A percentile compares a stretch with the other conserved stretches of the same genome.
phyloP scores from a whole-genome alignment of 2,329 filamentous ascomycete genomes.

The Stachybotrys chlorohalonatus region DNA sequence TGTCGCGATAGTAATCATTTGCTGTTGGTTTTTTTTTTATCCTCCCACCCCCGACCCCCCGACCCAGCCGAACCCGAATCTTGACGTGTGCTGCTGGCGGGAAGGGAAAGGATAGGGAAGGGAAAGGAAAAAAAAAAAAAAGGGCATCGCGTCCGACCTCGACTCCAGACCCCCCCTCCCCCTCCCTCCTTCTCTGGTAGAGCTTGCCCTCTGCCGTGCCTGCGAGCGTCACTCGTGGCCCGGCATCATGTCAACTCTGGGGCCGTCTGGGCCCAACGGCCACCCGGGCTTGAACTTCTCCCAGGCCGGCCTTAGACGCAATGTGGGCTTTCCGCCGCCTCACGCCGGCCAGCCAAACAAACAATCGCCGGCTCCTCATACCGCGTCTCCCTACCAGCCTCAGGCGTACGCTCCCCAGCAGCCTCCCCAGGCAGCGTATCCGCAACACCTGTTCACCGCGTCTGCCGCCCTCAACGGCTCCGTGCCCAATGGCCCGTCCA shows the following conservation, averaged over 20 bases:
- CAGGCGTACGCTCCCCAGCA: constrained; percentile 46
- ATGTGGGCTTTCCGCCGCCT: constrained; percentile 31
- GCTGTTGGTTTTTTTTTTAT: background rate
- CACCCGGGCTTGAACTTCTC: constrained; percentile 45
- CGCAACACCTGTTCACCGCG: constrained; percentile 44
- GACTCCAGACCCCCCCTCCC: too few relatives aligned
- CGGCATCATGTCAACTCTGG: constrained; percentile 37
- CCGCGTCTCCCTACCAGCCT: constrained; percentile 45
- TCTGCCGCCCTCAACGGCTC: constrained; percentile 36
- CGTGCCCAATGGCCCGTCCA: constrained; percentile 38
- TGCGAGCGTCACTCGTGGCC: constrained; percentile 1
- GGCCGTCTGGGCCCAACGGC: constrained; percentile 39
- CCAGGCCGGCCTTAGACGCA: constrained; percentile 40
- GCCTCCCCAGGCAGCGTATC: constrained; percentile 35
- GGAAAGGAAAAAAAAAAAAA: background rate
- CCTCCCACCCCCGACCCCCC: constrained; percentile 4
- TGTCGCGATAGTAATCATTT: background rate
- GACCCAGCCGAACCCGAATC: background rate
- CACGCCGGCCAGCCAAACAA: constrained; percentile 45
- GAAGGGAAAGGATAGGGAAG: background rate
- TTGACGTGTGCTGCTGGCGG: background rate
- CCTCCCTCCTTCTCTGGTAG: background rate
- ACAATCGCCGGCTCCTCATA: constrained; percentile 44
- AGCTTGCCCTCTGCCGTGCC: background rate
- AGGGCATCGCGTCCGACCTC: background rate